A percentile compares a stretch with the other conserved stretches of the same genome.
These are phyloP conservation scores for Gyrodon lividus DNA, from an alignment of 768 basidiomycete genomes.

Conservation along the genomic window DNA sequence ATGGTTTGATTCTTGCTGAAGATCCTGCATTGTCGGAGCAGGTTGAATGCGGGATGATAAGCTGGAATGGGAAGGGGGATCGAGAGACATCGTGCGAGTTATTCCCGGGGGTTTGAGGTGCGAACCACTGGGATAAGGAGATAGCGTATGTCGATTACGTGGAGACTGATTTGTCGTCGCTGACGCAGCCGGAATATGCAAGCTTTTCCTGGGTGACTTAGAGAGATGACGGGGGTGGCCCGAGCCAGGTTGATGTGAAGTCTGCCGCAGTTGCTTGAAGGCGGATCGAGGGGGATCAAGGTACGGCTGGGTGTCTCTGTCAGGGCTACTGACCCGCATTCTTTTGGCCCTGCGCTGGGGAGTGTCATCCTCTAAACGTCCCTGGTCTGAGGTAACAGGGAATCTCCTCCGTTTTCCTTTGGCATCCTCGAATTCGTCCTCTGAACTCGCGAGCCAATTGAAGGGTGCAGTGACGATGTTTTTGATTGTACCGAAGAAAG, in stretches of 20 bases:
- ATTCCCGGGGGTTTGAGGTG: constrained; percentile 35
- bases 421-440: constrained; percentile 49
- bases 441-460: constrained; percentile 49
- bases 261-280: constrained; percentile 33
- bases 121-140: constrained; percentile 37
- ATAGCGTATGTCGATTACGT: constrained; percentile 41
- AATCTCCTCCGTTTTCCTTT: constrained; percentile 57
- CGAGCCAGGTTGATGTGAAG: constrained; percentile 17
- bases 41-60: constrained; percentile 25
- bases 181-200: constrained; percentile 31
- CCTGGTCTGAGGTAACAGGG: constrained; percentile 24
- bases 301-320: constrained; percentile 40
- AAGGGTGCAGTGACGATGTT: constrained; percentile 65
- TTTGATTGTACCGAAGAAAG: constrained; percentile 62
- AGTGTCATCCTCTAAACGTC: constrained; percentile 33
- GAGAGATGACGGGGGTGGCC: constrained; percentile 22
- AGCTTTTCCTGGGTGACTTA: constrained; percentile 30
- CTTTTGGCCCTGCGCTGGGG: constrained; percentile 44
- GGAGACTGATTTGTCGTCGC: constrained; percentile 30
- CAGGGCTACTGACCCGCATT: constrained; percentile 52
- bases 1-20: constrained; percentile 22
- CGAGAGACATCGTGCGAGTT: constrained; percentile 71
- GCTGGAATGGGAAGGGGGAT: constrained; percentile 46
- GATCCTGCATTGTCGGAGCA: constrained; percentile 36
- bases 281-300: constrained; percentile 54